Conservation (phyloP, 2,329 filamentous ascomycete species). For the Albophoma yamanashiensis region DNA sequence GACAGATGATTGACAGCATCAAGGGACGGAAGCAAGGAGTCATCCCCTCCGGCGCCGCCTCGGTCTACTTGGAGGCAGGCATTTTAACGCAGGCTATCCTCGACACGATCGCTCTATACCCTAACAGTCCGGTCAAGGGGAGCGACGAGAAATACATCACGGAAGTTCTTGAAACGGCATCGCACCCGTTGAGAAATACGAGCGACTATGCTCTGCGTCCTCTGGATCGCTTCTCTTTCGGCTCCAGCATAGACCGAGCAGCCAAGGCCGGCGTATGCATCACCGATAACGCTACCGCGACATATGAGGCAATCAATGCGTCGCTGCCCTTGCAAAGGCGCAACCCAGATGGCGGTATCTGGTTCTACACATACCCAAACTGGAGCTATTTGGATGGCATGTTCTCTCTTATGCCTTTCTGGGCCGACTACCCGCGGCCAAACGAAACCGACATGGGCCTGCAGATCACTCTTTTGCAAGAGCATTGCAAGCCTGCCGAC, state of each 20-base stretch:
- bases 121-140: not conserved
- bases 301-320: conserved; percentile 8
- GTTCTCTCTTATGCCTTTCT: conserved; percentile 35
- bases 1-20: conserved; percentile 13
- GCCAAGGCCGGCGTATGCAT: not conserved
- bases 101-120: conserved; percentile 6
- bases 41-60: conserved; percentile 8
- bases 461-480: not conserved
- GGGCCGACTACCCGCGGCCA: conserved; percentile 5
- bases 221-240: conserved; percentile 13
- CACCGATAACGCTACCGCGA: conserved; percentile 1
- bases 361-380: conserved; percentile 33
- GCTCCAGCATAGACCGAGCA: conserved; percentile 6
- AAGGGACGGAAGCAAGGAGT: conserved; percentile 11
- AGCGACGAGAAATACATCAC: conserved; percentile 6
- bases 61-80: conserved; percentile 12
- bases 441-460: not conserved
- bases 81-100: conserved; percentile 10
- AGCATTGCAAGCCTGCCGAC: not conserved
- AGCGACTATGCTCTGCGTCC: conserved; percentile 6
- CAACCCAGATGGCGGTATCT: conserved; percentile 22
- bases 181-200: conserved; percentile 5
- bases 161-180: conserved; percentile 7
- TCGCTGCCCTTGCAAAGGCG: conserved; percentile 13
- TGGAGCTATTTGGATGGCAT: conserved; percentile 44